Evolutionary conservation across 352 stramenopile genomes (phyloP), one percentile per base, ranked within the genome.

Genomic region (Globisporangium cederbergense): DNA sequence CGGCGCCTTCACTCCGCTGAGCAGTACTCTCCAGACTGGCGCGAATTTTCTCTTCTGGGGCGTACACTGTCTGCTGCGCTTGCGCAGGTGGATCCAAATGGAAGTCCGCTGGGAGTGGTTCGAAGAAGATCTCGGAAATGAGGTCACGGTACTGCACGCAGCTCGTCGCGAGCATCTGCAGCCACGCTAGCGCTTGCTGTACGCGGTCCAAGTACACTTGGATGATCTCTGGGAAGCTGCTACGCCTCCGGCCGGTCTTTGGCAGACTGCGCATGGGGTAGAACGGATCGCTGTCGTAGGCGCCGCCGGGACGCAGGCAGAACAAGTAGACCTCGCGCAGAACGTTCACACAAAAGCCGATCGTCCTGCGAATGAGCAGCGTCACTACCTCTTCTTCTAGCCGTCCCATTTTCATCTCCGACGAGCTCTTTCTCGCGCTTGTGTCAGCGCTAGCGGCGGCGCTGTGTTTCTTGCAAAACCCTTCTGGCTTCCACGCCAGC

Each of bases 381-480:
- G 81, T 63, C 36, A 90, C 71, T 0, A 83, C 57, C 0, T 63
- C 62, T 20, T 79, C 66, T 22, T 90, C 79, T 3, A 85, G 61
- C 11, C 56, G 38, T 5, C 73, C 64, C 58, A 90, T 78, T 4
- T 66, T 51, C 64, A 76, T 75, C 18, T 58, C 66, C 1, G 7
- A 18, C 18, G 58, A 18, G 9, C 58, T 47, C 18, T 63, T 18
- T 14, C 72, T 32, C 28, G 28, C 28, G 32, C 38, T 20, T 14
- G 43, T 32, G 38, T 46, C 52, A 32, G 2, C 32, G 16, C 18
- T 57, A 11, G 66, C 25, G 25, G 50, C 61, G 42, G 66, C 60
- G 1, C 70, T 73, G 52, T 94, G 86, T 58, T 79, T 82, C 62
- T 86, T 90, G 67, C 86, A 95, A 66, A 95, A 95, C 1, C 86